Conservation (phyloP, 208 protist genomes). For the Acanthamoeba royreba region DNA sequence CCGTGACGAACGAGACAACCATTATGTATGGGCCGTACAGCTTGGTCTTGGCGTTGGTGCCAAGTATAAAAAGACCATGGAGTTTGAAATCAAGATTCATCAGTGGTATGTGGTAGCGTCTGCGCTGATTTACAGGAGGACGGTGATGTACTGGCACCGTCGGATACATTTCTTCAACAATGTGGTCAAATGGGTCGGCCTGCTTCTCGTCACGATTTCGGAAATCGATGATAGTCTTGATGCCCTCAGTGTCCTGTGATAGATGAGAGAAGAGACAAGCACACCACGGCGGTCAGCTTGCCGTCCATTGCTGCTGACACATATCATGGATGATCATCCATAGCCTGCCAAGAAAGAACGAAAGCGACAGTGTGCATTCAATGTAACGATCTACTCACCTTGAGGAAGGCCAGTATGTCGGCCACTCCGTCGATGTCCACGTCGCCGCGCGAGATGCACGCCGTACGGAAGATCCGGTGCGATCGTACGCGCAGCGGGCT, state of each 20-base stretch:
- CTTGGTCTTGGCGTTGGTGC: slow-evolving; percentile 19
- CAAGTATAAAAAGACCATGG: background rate
- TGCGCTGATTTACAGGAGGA: background rate
- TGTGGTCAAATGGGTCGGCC: slow-evolving; percentile 1
- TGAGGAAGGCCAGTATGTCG: slow-evolving; percentile 11
- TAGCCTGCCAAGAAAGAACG: background rate
- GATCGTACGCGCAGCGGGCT: background rate
- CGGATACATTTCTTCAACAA: slow-evolving; percentile 10
- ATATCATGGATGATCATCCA: too few relatives aligned
- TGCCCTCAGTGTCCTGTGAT: background rate
- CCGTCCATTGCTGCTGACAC: too few relatives aligned
- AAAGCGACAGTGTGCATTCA: background rate
- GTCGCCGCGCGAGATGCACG: background rate
- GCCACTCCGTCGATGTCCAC: background rate
- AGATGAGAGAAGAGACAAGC: background rate
- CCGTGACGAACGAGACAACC: background rate
- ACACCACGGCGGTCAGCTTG: background rate
- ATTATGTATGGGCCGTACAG: background rate
- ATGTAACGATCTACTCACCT: background rate
- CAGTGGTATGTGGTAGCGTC: background rate
- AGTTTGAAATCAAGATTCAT: slow-evolving; percentile 41
- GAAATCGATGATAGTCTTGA: slow-evolving; percentile 39
- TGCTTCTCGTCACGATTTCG: slow-evolving; percentile 29
- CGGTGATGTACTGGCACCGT: background rate
- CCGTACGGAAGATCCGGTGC: background rate